Evolutionary conservation across 2,329 filamentous ascomycete genomes (phyloP).

Genomic region (Fusarium vanettenii): DNA sequence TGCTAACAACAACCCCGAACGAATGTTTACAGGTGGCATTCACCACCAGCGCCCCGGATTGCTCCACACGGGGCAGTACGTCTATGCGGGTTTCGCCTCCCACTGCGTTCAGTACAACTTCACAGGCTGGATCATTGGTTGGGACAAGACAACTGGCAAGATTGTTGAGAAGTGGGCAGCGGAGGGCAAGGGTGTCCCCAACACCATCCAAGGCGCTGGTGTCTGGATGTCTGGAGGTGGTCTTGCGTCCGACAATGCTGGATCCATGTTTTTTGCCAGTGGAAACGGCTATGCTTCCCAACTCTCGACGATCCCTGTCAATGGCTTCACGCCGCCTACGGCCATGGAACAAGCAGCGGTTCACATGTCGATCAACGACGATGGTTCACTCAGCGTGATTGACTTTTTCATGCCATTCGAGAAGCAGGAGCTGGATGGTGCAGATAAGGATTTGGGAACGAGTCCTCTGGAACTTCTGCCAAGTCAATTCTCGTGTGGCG

Average conservation of each 20-base stretch:
- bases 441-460: constrained; percentile 62
- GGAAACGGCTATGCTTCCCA: constrained; percentile 57
- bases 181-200: constrained; percentile 53
- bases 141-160: constrained; percentile 55
- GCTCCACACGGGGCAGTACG: constrained; percentile 56
- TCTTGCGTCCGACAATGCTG: constrained; percentile 52
- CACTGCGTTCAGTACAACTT: constrained; percentile 69
- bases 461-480: constrained; percentile 57
- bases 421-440: constrained; percentile 61
- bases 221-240: constrained; percentile 58
- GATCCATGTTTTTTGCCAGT: constrained; percentile 53
- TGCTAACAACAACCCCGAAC: constrained; percentile 58
- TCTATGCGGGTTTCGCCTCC: constrained; percentile 66
- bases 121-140: constrained; percentile 63
- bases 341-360: constrained; percentile 59
- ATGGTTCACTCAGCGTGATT: constrained; percentile 56
- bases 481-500: constrained; percentile 55
- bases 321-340: constrained; percentile 52
- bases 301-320: constrained; percentile 51
- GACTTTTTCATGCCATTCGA: constrained; percentile 68
- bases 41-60: constrained; percentile 64
- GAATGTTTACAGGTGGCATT: constrained; percentile 64
- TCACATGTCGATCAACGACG: constrained; percentile 54
- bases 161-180: constrained; percentile 55
- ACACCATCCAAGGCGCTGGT: constrained; percentile 54